phyloP scores from a whole-genome alignment of 164 flowering plant genomes.

The Annona squamosa region DNA sequence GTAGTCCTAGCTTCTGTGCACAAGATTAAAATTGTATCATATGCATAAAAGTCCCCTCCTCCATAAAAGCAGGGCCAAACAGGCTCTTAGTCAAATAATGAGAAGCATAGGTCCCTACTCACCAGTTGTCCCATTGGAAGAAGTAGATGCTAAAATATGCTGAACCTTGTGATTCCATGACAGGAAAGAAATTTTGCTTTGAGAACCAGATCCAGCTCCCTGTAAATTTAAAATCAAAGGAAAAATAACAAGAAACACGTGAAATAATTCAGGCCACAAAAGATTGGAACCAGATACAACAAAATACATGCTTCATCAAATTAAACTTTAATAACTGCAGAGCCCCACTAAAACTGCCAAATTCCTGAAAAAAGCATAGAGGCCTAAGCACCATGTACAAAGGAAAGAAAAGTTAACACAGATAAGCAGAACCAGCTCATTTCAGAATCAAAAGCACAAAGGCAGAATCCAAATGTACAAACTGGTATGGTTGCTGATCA shows the following conservation, averaged over 20 bases:
- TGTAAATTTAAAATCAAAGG: conserved; percentile 11
- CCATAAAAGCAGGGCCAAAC: too few species aligned
- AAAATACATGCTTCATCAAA: too few species aligned
- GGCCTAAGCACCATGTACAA: neutral
- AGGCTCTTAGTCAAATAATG: too few species aligned
- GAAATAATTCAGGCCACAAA: neutral
- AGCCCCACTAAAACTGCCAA: neutral
- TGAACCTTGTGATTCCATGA: conserved; percentile 96
- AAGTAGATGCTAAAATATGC: conserved; percentile 85
- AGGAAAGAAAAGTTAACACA: too few species aligned
- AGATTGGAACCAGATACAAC: neutral
- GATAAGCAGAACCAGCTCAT: too few species aligned
- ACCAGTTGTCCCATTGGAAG: conserved; percentile 89
- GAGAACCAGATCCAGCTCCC: conserved; percentile 86
- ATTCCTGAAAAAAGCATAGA: too few species aligned
- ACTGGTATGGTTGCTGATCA: neutral
- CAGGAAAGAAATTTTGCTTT: conserved; percentile 84
- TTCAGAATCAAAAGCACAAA: neutral
- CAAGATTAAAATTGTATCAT: too few species aligned
- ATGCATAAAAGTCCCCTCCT: too few species aligned
- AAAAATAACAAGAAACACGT: neutral
- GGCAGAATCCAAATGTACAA: neutral
- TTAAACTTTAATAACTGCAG: neutral
- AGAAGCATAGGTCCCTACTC: conserved; percentile 14
- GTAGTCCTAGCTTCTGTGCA: too few species aligned